Percentiles rank a stretch among this genome's conserved stretches.
phyloP scores from a whole-genome alignment of 495 filamentous ascomycete genomes.

The Penicillium herquei region DNA sequence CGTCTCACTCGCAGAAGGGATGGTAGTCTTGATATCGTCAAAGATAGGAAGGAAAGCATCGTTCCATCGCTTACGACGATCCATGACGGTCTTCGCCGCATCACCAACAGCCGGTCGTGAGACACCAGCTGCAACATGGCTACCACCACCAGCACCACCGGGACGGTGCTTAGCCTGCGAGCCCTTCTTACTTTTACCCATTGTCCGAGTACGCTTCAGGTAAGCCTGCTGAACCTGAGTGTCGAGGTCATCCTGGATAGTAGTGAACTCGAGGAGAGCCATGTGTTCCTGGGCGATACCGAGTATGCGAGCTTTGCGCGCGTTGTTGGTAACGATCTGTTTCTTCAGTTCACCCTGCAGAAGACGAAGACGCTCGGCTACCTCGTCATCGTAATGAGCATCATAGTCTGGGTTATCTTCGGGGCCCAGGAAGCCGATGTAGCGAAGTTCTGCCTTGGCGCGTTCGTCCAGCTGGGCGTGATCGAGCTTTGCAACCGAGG shows the following conservation, averaged over 20 bases:
- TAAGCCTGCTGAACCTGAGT: slow-evolving; percentile 93
- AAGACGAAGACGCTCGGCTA: slow-evolving; percentile 81
- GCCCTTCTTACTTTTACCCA: slow-evolving; percentile 87
- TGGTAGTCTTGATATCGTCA: slow-evolving; percentile 63
- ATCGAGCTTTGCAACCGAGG: slow-evolving; percentile 64
- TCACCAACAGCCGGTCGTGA: slow-evolving; percentile 85
- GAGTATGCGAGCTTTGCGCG: slow-evolving; percentile 79
- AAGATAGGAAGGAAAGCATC: slow-evolving; percentile 86
- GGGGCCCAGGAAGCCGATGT: slow-evolving; percentile 81
- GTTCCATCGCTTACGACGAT: slow-evolving; percentile 80
- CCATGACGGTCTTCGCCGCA: slow-evolving; percentile 84
- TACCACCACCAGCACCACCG: slow-evolving; percentile 55
- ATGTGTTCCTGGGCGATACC: slow-evolving; percentile 86
- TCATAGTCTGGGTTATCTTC: slow-evolving; percentile 75
- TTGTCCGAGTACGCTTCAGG: slow-evolving; percentile 90
- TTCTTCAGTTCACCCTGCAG: slow-evolving; percentile 80
- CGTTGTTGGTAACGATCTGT: slow-evolving; percentile 80
- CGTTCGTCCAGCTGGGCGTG: slow-evolving; percentile 85
- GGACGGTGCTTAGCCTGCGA: slow-evolving; percentile 69
- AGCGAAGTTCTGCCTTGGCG: slow-evolving; percentile 84
- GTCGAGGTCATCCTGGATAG: slow-evolving; percentile 95
- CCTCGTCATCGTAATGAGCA: slow-evolving; percentile 89
- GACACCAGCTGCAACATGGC: slow-evolving; percentile 52
- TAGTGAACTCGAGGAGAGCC: slow-evolving; percentile 93
- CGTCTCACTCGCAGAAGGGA: slow-evolving; percentile 53